Conservation (phyloP, 306 rosid genomes). For the Inga leiocalycina region DNA sequence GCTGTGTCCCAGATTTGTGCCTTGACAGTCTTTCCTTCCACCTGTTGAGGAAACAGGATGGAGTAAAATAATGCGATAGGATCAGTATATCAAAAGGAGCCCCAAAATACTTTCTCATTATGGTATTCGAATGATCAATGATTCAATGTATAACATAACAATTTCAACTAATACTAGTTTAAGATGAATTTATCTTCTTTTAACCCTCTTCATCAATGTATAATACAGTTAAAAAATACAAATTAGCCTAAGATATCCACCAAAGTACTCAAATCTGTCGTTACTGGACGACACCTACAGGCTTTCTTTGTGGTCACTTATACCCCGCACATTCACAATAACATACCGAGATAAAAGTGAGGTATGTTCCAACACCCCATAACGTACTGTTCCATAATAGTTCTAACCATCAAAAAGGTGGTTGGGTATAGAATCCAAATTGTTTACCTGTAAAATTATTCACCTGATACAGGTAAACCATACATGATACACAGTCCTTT, state of each 20-base stretch:
- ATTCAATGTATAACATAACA: not conserved
- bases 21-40: constrained; percentile 95
- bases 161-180: not conserved
- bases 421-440: not conserved
- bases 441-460: not conserved
- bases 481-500: not conserved
- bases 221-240: not conserved
- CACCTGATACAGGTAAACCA: not conserved
- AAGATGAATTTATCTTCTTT: not conserved
- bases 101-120: not conserved
- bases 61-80: constrained; percentile 2
- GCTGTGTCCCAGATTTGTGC: constrained; percentile 99
- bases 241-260: not conserved
- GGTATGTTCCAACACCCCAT: not conserved
- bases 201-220: not conserved
- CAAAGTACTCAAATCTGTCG: not conserved
- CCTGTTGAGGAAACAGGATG: constrained; percentile 45
- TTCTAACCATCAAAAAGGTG: not conserved
- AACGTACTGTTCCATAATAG: not conserved
- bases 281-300: not conserved
- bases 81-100: constrained; percentile 7
- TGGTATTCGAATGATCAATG: constrained; percentile 13
- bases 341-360: not conserved
- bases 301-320: not conserved
- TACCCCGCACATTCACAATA: not conserved